Conservation (phyloP, 345 rosid species). For the Lepidium sativum region DNA sequence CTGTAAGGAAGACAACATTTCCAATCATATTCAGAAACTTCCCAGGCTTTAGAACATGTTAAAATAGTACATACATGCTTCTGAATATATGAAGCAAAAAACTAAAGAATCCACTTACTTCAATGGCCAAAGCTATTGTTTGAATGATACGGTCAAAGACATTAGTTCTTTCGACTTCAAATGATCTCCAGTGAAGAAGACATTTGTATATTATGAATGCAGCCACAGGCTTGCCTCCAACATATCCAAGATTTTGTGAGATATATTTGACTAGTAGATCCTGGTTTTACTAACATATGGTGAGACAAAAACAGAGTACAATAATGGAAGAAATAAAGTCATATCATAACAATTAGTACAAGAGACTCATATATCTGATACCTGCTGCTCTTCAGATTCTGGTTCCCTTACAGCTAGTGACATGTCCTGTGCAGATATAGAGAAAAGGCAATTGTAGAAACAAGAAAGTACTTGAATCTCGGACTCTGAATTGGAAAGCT, state of each 20-base stretch:
- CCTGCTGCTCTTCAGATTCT: constrained; percentile 99
- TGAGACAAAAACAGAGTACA: background rate
- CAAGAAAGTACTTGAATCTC: constrained; percentile 10
- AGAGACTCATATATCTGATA: background rate
- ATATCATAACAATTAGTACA: background rate
- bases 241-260: constrained; percentile 85
- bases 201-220: constrained; percentile 87
- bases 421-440: constrained; percentile 46
- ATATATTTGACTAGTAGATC: constrained; percentile 83
- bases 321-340: too few relatives aligned
- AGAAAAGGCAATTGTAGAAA: constrained; percentile 7
- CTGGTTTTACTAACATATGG: constrained; percentile 47
- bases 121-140: constrained; percentile 80
- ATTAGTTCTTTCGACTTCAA: constrained; percentile 91
- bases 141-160: constrained; percentile 96
- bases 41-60: background rate
- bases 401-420: constrained; percentile 67
- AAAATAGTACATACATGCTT: background rate
- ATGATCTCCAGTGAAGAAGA: constrained; percentile 97
- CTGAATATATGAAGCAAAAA: too few relatives aligned
- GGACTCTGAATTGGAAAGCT: constrained; percentile 89
- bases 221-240: constrained; percentile 83
- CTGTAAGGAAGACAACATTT: constrained; percentile 36
- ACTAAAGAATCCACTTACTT: constrained; percentile 35
- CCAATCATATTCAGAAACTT: background rate